phyloP scores from a whole-genome alignment of 1,284 basidiomycete species.

The Coriolopsis trogii region DNA sequence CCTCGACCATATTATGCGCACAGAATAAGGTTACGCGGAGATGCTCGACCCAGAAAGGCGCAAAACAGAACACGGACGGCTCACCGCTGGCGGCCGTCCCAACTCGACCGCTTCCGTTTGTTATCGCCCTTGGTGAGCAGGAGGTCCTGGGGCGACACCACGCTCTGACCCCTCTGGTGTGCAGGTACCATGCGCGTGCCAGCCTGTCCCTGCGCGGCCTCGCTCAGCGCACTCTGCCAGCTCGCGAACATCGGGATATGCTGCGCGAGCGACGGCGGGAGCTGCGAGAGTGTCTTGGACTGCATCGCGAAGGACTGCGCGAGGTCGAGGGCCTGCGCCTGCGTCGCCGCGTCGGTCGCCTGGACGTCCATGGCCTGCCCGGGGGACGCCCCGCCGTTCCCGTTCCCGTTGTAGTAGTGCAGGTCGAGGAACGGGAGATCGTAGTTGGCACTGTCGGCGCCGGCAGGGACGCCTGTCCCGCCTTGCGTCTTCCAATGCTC shows the following conservation, averaged over 20 bases:
- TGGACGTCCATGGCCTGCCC: conserved; percentile 10
- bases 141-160: conserved; percentile 70
- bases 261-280: conserved; percentile 35
- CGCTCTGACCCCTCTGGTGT: conserved; percentile 69
- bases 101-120: conserved; percentile 75
- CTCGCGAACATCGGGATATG: conserved; percentile 29
- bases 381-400: conserved; percentile 8
- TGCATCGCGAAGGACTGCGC: conserved; percentile 46
- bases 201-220: conserved; percentile 27
- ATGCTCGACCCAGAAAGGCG: too few species aligned
- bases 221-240: conserved; percentile 23
- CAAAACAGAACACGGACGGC: neutral
- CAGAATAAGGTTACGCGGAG: too few species aligned
- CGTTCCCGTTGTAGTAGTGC: conserved; percentile 57
- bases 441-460: conserved; percentile 38
- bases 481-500: conserved; percentile 18
- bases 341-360: conserved; percentile 29
- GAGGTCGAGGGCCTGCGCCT: conserved; percentile 63
- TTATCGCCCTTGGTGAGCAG: conserved; percentile 56
- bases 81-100: conserved; percentile 60
- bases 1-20: too few species aligned
- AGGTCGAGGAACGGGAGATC: conserved; percentile 73
- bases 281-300: conserved; percentile 28
- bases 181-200: conserved; percentile 34
- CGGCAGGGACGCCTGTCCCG: conserved; percentile 1